Base-by-base conservation (phyloP, 2,329 filamentous ascomycete species). In the Blumeria graminis region DNA sequence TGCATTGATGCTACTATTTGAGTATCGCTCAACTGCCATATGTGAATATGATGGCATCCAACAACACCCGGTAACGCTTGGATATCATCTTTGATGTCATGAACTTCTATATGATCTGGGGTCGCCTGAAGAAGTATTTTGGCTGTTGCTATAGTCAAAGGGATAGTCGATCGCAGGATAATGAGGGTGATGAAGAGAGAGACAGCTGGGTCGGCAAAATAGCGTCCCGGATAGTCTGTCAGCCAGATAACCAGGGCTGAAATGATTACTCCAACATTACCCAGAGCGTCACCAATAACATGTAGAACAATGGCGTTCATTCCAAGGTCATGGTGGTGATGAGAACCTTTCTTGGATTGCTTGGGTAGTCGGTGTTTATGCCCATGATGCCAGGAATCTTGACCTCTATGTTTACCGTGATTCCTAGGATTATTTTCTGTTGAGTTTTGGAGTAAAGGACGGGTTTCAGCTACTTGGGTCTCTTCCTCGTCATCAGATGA, bases 21-120 rank as follows among this genome's bases (percentile, higher is more conserved):
- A 55, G 88, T 92, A 66, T 96, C 90, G 14, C 85, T 94, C 36
- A 98, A 77, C 69, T 96, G 90, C 92, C 92, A 98, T 60, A 98
- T 88, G 67, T 98, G 92, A 22, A 98, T 76, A 68, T 98, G 90
- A 69, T 98, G 92, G 65, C 88, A 94, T 67, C 84, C 87, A 59
- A 92, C 74, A 52, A 98, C 84, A 45, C 89, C 89, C 0, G 84
- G 83, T 6, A 98, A 78, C 14, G 77, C 72, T 65, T 89, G 79
- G 56, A 98, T 94, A 67, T 98, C 92, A 61, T 90, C 82, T 62
- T 87, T 85, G 68, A 98, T 90, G 58, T 96, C 86, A 61, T 89
- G 83, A 57, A 95, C 79, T 62, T 82, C 82, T 63, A 98, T 81
- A 56, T 90, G 85, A 58, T 88, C 82, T 0, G 92, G 92, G 0